Base-by-base conservation (phyloP, 129 eudicot genomes). In the Kitagawia praeruptora region DNA sequence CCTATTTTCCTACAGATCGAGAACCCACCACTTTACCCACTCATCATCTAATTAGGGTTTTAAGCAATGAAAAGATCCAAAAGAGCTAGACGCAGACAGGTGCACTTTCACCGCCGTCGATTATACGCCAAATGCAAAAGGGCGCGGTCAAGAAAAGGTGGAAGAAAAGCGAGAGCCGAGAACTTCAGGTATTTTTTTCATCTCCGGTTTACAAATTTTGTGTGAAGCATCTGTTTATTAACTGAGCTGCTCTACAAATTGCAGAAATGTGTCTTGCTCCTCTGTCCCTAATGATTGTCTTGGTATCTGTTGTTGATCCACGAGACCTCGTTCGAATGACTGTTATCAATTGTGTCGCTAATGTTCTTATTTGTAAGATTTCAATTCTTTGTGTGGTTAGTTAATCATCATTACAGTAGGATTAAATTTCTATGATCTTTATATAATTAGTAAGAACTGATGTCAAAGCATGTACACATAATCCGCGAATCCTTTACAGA, bases 251-350 rank as follows among this genome's bases (percentile, higher is more conserved):
- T 44, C 23, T 44, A n/a, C 54, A 44, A 44, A 10, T 42, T 16
- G 45, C 75, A 71, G 12, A 21, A 40, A 16, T 40, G 67, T n/a
- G 67, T 41, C 0, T 72, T 44, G 56, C 38, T 2, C 77, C 54
- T 48, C 77, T 23, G 6, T 74, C 49, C 54, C 77, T 41, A 74
- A 23, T 23, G 39, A 42, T 74, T 74, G 46, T 72, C 51, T 25
- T 72, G 47, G 53, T 8, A 42, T 44, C 27, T 74, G 53, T 74
- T n/a, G n/a, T 74, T 74, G 77, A 23, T 38, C 51, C 77, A 74
- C 31, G 27, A 23, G 77, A 39, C 49, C 54, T 74, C 51, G 77
- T 41, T 14, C 56, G 38, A 42, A 44, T 74, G 37, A 28, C 51
- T 9, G 38, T 27, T 44, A 23, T 72, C 34, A 19, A 41, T 72